Evolutionary conservation across 2,329 filamentous ascomycete species (phyloP), one percentile per base, ranked within the genome.

Genomic region (Metarhizium anisopliae): DNA sequence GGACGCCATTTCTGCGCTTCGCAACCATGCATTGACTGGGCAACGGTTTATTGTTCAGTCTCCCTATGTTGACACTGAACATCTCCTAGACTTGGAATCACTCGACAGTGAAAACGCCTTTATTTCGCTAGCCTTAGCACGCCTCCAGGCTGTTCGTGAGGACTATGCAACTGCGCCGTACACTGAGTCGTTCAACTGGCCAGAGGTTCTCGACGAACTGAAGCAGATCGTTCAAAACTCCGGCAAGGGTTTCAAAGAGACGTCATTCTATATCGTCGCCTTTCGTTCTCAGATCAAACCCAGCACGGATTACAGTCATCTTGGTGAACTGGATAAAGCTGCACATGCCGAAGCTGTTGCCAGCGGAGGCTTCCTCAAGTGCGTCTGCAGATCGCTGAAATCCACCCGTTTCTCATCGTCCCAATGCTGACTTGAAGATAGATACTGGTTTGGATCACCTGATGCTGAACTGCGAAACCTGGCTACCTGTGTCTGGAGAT

Each of bases 391-490:
- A 16, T 52, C 18, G 30, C 10, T 20, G 7, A 14, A 32, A 45
- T 16, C 18, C 29, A 13, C 25, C 36, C 6, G 35, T 32, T 43
- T 8, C n/a, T 18, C 20, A 3, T 29, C 16, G 32, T 16, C 16
- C 20, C 45, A n/a, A 30, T 54, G 53, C 63, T 67, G 56, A 65
- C 60, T 11, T 54, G 30, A 36, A 18, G 49, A 50, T 60, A 85
- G 83, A 70, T 96, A 96, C 71, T 96, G 92, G 90, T 96, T 95
- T 69, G 90, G 90, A 2, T 77, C 74, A 38, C 85, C 87, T 20
- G 84, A 95, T 72, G 74, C 69, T 47, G 77, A 87, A 53, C 79
- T 86, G 59, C 77, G 83, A 65, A 96, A 96, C 72, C 71, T 96
- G 64, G 92, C 92, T 47, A 96, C 91, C 51, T 91, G 84, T 68